Conservation (phyloP, 305 asterid genomes). For the Fraxinus baroniana region DNA sequence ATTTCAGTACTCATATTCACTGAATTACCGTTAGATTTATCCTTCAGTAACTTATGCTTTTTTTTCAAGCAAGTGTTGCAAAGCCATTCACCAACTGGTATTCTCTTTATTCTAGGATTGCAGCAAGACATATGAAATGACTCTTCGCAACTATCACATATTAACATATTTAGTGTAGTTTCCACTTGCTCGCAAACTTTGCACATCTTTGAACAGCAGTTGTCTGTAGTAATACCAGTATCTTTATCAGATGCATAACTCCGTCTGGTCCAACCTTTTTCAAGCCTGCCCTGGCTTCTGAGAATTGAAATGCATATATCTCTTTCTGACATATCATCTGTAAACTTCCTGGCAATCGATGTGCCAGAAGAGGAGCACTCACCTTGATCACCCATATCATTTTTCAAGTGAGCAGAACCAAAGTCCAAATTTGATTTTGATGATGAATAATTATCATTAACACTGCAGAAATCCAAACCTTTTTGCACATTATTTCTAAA, state of each 20-base stretch:
- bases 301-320: conserved; percentile 59
- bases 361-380: conserved; percentile 83
- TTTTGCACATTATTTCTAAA: conserved; percentile 35
- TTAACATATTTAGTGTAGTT: conserved; percentile 53
- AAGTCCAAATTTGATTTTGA: conserved; percentile 56
- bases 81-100: conserved; percentile 73
- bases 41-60: conserved; percentile 53
- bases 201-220: conserved; percentile 56
- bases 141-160: conserved; percentile 77
- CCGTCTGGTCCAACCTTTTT: conserved; percentile 25
- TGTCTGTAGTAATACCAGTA: conserved; percentile 24
- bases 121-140: conserved; percentile 77
- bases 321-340: conserved; percentile 55
- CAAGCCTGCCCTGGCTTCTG: conserved; percentile 57
- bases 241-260: conserved; percentile 31
- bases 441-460: conserved; percentile 62
- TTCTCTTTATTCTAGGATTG: conserved; percentile 46
- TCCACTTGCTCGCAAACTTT: conserved; percentile 54
- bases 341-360: conserved; percentile 36
- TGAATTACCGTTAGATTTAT: conserved; percentile 42
- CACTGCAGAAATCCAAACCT: conserved; percentile 35
- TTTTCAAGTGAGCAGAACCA: conserved; percentile 46
- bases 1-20: conserved; percentile 27
- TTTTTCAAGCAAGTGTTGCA: conserved; percentile 71
- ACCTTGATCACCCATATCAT: conserved; percentile 48